A percentile compares a stretch with the other conserved stretches of the same genome.
phyloP scores from a whole-genome alignment of 1,284 basidiomycete genomes.

The Stereum hirsutum region DNA sequence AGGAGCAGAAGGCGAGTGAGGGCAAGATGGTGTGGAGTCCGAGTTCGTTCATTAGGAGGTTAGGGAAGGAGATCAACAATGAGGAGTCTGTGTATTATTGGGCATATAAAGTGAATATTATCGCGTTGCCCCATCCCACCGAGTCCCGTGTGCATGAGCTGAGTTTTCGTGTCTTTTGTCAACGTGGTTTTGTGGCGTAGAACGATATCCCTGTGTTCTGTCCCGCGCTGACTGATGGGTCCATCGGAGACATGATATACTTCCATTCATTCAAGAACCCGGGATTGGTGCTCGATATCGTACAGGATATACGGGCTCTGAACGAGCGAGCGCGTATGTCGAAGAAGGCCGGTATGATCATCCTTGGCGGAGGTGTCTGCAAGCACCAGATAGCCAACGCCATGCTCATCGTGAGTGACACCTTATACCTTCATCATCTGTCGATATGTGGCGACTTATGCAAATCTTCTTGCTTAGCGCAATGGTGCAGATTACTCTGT shows the following conservation, averaged over 20 bases:
- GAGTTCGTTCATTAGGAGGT: conserved; percentile 83
- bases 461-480: conserved; percentile 39
- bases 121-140: conserved; percentile 11
- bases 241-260: conserved; percentile 98
- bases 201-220: conserved; percentile 99
- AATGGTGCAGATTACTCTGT: conserved; percentile 98
- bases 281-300: conserved; percentile 88
- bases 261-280: conserved; percentile 95
- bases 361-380: conserved; percentile 96
- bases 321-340: conserved; percentile 89
- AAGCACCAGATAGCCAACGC: conserved; percentile 99
- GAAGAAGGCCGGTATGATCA: conserved; percentile 96
- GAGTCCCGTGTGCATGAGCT: conserved; percentile 18
- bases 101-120: conserved; percentile 86
- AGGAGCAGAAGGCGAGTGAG: conserved; percentile 71
- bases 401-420: conserved; percentile 81
- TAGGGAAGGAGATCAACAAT: conserved; percentile 95
- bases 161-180: conserved; percentile 5
- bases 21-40: conserved; percentile 90
- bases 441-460: not conserved
- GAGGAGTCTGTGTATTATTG: conserved; percentile 98
- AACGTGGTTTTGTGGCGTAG: conserved; percentile 43
- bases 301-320: conserved; percentile 85
- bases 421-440: not conserved
- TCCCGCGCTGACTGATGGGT: conserved; percentile 96